These are phyloP conservation scores for Suhomyces emberorum DNA, from an alignment of 805 yeast genomes.

Conservation along the genomic window DNA sequence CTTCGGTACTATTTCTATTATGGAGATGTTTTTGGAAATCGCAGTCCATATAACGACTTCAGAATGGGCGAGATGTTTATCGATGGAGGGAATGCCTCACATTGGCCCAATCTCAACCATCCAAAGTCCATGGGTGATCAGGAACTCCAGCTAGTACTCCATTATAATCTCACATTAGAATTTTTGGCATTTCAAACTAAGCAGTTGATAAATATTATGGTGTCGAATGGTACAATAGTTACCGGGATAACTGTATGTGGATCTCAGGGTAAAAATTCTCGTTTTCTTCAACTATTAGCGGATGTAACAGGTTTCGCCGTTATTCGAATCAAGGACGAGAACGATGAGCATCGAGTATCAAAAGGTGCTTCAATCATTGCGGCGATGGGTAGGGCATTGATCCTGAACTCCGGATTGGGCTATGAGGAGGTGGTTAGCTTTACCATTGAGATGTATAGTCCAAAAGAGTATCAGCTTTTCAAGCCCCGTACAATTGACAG, in stretches of 20 bases:
- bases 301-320: slow-evolving; percentile 16
- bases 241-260: slow-evolving; percentile 45
- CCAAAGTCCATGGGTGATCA: neutral
- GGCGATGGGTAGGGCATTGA: slow-evolving; percentile 17
- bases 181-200: slow-evolving; percentile 50
- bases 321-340: neutral
- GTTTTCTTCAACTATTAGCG: slow-evolving; percentile 29
- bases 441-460: neutral
- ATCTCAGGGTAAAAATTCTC: slow-evolving; percentile 47
- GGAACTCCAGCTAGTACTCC: slow-evolving; percentile 23
- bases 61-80: slow-evolving; percentile 47
- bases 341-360: slow-evolving; percentile 21
- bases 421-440: neutral
- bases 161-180: slow-evolving; percentile 48
- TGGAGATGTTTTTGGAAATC: slow-evolving; percentile 57
- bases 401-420: no score
- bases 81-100: slow-evolving; percentile 37
- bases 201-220: slow-evolving; percentile 30
- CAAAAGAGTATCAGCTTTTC: neutral
- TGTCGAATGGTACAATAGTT: slow-evolving; percentile 20
- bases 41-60: slow-evolving; percentile 54
- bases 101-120: neutral
- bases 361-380: slow-evolving; percentile 18
- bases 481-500: neutral
- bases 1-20: slow-evolving; percentile 42